Evolutionary conservation across 352 stramenopile genomes (phyloP), one percentile per base, ranked within the genome.

Genomic region (Pythium volutum): DNA sequence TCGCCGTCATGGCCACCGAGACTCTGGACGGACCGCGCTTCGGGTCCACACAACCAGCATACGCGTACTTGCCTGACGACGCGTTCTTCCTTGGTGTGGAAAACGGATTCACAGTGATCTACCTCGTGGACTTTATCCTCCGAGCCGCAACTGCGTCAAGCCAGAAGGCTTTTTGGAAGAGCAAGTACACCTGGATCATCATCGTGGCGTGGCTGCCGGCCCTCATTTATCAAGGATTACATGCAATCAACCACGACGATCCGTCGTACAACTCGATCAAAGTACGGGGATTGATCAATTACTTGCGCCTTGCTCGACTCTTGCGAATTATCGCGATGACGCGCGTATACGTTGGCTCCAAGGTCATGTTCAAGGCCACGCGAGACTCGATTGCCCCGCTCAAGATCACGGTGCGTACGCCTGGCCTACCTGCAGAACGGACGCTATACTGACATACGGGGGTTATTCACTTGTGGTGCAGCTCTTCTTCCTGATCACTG

Each of bases 401-500:
- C 25, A 53, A 53, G 22, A 53, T 53, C 27, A 53, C 46, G 46
- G 46, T 53, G 38, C 27, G 46, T 38, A 48, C 16, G n/a, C 8
- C n/a, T 29, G n/a, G 2, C 36, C n/a, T 10, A 4, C 4, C 4
- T 16, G 18, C 18, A 43, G 15, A 22, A 22, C 14, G 18, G 7
- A 38, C 33, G 12, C 7, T 14, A 18, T 5, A 43, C 18, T 43
- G 14, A 43, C 36, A 16, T 2, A 20, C 6, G 14, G 15, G 16
- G 9, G 36, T 43, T 10, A 15, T 26, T 36, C 22, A 18, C 59
- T 36, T 47, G 42, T 36, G 16, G 34, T 27, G 43, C 27, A 81
- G 71, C 53, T 90, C 9, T 93, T 90, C 66, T 93, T 93, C 56
- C 62, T 93, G 0, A 81, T 89, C 42, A 91, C 81, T 22, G 56